Conservation (phyloP, 352 stramenopile genomes). For the Globisporangium nunn region DNA sequence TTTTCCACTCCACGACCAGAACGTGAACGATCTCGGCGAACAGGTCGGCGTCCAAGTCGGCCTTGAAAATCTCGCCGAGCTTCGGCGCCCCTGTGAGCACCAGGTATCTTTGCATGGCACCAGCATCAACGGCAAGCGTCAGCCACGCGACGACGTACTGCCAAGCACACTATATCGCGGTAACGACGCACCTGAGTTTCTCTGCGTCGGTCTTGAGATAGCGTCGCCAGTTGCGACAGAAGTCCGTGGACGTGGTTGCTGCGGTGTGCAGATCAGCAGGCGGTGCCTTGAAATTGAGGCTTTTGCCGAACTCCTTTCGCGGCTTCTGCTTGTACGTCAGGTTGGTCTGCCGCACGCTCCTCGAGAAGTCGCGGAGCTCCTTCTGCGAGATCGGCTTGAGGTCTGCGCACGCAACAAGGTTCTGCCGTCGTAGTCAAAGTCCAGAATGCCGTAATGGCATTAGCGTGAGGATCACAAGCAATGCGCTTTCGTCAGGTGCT, state of each 20-base stretch:
- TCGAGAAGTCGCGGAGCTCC: slow-evolving; percentile 57
- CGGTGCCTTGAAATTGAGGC: slow-evolving; percentile 19
- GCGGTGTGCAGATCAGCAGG: slow-evolving; percentile 18
- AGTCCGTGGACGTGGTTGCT: slow-evolving; percentile 43
- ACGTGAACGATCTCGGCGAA: slow-evolving; percentile 60
- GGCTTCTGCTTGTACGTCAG: slow-evolving; percentile 47
- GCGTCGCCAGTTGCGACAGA: slow-evolving; percentile 65
- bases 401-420: slow-evolving; percentile 77
- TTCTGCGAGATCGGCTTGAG: slow-evolving; percentile 74
- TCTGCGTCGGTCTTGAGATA: slow-evolving; percentile 43
- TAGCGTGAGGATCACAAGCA: background rate
- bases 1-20: slow-evolving; percentile 23
- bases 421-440: too few relatives aligned
- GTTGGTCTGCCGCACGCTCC: slow-evolving; percentile 46
- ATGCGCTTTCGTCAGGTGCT: background rate
- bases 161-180: too few relatives aligned
- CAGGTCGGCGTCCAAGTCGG: slow-evolving; percentile 68
- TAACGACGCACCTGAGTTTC: slow-evolving; percentile 35
- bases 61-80: slow-evolving; percentile 48
- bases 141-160: background rate
- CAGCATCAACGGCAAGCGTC: background rate
- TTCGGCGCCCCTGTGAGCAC: slow-evolving; percentile 34
- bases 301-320: slow-evolving; percentile 20
- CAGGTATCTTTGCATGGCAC: slow-evolving; percentile 36
- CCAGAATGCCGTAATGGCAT: too few relatives aligned